Evolutionary conservation across 1,139 yeast species (phyloP).

Genomic region (Geotrichum cucujoidarum): DNA sequence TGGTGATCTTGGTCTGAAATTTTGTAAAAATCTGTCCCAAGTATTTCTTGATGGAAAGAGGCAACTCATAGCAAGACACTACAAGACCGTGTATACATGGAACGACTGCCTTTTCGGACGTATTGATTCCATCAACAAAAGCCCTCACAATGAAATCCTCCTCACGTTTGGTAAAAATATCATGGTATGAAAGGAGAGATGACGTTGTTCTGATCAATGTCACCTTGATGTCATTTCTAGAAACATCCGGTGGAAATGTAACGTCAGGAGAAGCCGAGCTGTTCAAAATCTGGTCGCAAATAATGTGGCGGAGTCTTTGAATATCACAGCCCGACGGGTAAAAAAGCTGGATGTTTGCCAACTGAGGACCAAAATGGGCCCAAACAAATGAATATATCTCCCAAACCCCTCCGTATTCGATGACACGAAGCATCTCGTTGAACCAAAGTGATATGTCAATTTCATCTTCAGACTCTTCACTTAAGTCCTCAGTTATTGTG

Average conservation of each 20-base stretch:
- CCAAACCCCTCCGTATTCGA: slow-evolving; percentile 61
- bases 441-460: slow-evolving; percentile 54
- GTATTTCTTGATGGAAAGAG: slow-evolving; percentile 64
- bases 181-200: slow-evolving; percentile 62
- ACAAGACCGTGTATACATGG: slow-evolving; percentile 74
- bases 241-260: slow-evolving; percentile 44
- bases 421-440: slow-evolving; percentile 45
- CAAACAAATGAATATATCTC: slow-evolving; percentile 62
- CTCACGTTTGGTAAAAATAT: slow-evolving; percentile 52
- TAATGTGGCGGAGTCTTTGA: slow-evolving; percentile 43
- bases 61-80: slow-evolving; percentile 76
- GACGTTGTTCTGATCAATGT: slow-evolving; percentile 63
- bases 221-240: slow-evolving; percentile 62
- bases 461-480: slow-evolving; percentile 8
- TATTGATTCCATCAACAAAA: slow-evolving; percentile 57
- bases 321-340: slow-evolving; percentile 45
- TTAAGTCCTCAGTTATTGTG: background rate
- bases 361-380: slow-evolving; percentile 68
- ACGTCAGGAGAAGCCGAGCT: slow-evolving; percentile 44
- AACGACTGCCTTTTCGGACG: slow-evolving; percentile 75
- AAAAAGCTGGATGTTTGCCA: slow-evolving; percentile 59
- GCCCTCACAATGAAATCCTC: slow-evolving; percentile 67
- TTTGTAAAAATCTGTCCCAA: slow-evolving; percentile 61
- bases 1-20: slow-evolving; percentile 69
- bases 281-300: slow-evolving; percentile 57